Evolutionary conservation across 169 alveolate genomes (phyloP), one percentile per base, ranked within the genome.

Genomic region (Ichthyophthirius multifiliis): DNA sequence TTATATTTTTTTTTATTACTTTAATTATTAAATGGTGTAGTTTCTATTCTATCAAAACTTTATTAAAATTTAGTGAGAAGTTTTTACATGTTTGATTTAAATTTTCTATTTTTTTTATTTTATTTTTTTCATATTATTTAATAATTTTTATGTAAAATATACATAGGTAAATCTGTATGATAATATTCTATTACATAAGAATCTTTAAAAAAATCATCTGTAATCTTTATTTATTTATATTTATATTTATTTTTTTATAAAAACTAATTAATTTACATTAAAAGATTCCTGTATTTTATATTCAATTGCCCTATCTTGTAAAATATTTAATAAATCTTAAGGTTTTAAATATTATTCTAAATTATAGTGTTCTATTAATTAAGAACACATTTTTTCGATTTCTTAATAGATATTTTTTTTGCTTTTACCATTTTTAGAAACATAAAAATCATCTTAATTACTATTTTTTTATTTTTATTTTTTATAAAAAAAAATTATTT

Each of bases 151-250:
- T 10, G 1, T 10, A 55, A 55, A 4, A 27, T 0, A 6, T 55
- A 55, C 71, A 55, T 55, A 55, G 71, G 71, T 7, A 55, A 55
- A 55, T 55, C 71, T 0, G 71, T 55, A 7, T 55, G 71, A 10
- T 55, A 55, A 55, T 55, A 55, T 10, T 55, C 71, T 27, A 55
- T 39, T 20, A 55, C 71, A 9, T 55, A 55, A 18, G 71, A 55
- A 55, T 55, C 71, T 7, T 55, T 55, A 18, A 27, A 55, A 13
- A 27, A 6, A 4, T 55, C 71, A 27, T 55, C 71, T 0, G 71
- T 55, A 10, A 55, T 55, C 71, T 55, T 4, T 46, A 20, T n/a
- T n/a, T n/a, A 20, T 46, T n/a, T n/a, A n/a, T n/a, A n/a, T n/a
- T n/a, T n/a, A n/a, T n/a, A n/a, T n/a, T n/a, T n/a, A n/a, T n/a